phyloP scores from a whole-genome alignment of 1,139 yeast species.

The Ogataea hybrid region DNA sequence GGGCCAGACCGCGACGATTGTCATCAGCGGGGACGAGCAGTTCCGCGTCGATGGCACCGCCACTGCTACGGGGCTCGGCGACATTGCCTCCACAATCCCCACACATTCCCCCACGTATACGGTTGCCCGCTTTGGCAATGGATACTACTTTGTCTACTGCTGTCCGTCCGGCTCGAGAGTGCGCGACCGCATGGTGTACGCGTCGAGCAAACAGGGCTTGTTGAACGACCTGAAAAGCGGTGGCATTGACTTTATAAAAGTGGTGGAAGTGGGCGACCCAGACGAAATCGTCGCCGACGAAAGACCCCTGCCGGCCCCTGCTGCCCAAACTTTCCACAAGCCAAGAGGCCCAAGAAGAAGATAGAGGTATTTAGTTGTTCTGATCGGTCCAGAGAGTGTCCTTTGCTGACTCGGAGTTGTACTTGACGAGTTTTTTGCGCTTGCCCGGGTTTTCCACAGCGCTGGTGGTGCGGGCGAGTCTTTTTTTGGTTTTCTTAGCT shows the following conservation, averaged over 20 bases:
- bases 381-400: slow-evolving; percentile 8
- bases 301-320: background rate
- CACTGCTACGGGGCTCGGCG: slow-evolving; percentile 5
- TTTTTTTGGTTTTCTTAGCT: slow-evolving; percentile 26
- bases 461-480: slow-evolving; percentile 22
- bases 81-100: slow-evolving; percentile 13
- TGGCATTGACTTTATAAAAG: slow-evolving; percentile 38
- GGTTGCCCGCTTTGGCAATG: slow-evolving; percentile 42
- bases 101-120: slow-evolving; percentile 48
- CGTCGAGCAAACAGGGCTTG: slow-evolving; percentile 74
- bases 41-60: slow-evolving; percentile 6
- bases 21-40: slow-evolving; percentile 19
- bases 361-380: slow-evolving; percentile 8
- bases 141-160: slow-evolving; percentile 65
- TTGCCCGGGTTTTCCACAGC: slow-evolving; percentile 15
- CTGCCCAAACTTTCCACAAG: slow-evolving; percentile 24
- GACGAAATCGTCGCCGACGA: slow-evolving; percentile 52
- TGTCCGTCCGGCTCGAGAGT: slow-evolving; percentile 92
- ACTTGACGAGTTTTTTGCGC: slow-evolving; percentile 14
- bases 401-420: slow-evolving; percentile 14
- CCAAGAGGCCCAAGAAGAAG: slow-evolving; percentile 36
- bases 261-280: slow-evolving; percentile 67
- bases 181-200: slow-evolving; percentile 89
- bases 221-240: slow-evolving; percentile 46
- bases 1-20: slow-evolving; percentile 32